Evolutionary conservation across 2,329 filamentous ascomycete species (phyloP), one percentile per base, ranked within the genome.

Genomic region (Lithohypha guttulata): DNA sequence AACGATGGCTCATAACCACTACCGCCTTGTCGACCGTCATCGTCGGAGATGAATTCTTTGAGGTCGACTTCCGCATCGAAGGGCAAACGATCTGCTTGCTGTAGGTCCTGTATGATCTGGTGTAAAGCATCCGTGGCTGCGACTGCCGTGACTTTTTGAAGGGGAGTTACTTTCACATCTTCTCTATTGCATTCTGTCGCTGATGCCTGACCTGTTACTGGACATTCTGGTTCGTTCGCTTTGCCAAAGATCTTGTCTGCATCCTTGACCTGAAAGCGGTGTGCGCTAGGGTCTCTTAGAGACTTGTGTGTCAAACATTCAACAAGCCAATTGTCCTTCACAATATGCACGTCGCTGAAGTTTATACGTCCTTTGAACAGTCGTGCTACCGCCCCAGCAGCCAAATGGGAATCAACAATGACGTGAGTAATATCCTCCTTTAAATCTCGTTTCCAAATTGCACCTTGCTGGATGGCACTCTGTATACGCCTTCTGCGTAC

Each of bases 391-490:
- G 17, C 22, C 4, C 21, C 17, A 14, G 23, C 23, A 37, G 42
- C 34, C 7, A 48, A 32, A 13, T 61, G 61, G 47, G 76, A 79
- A 54, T 95, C 87, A 2, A 85, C 79, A 42, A 69, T 18, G 19
- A 39, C 21, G 27, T 39, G 39, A 32, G 20, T 48, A 22, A 38
- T 35, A 21, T 46, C 32, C 30, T 37, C 9, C 20, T 59, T 57
- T 53, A 79, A 73, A 1, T 67, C 60, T 35, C 68, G 70, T 19
- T 75, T 71, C 78, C 86, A 91, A 1, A 57, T 62, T 1, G 81
- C 89, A 29, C 89, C 89, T 55, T 78, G 78, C 51, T 85, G 77
- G 36, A 75, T 70, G 0, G 82, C 79, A 56, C 80, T 86, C 20
- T 71, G 71, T 37, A 95, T 93, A 3, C 83, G 77, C 42, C 78